These are phyloP conservation scores for Apiospora marii DNA, from an alignment of 2,329 filamentous ascomycete species.

Conservation along the genomic window DNA sequence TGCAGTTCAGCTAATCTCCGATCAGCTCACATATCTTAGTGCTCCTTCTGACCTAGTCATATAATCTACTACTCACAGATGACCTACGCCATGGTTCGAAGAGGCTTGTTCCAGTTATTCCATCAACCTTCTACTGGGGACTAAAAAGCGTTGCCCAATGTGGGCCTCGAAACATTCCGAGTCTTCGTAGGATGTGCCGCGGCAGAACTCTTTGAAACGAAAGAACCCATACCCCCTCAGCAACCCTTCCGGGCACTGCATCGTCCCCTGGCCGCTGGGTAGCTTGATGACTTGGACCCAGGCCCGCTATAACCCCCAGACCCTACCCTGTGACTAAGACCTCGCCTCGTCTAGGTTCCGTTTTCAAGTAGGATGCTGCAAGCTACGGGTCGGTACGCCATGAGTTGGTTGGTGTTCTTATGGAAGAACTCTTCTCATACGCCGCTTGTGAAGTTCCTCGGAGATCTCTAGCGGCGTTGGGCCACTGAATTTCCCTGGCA, in stretches of 20 bases:
- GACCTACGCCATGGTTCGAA: neutral
- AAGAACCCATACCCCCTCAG: neutral
- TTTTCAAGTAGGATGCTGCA: neutral
- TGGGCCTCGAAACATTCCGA: neutral
- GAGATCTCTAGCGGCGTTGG: neutral
- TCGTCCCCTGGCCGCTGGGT: neutral
- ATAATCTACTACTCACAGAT: neutral
- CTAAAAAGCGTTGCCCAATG: too few relatives aligned
- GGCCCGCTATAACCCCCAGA: too few relatives aligned
- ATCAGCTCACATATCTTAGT: neutral
- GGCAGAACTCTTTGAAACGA: neutral
- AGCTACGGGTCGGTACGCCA: neutral
- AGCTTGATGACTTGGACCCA: neutral
- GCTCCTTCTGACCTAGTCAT: neutral
- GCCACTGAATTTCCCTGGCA: neutral
- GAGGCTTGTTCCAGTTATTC: neutral
- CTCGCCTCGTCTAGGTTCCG: neutral
- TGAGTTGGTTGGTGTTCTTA: neutral
- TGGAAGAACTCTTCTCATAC: neutral
- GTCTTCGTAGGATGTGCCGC: neutral
- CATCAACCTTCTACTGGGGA: too few relatives aligned
- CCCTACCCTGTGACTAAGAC: neutral
- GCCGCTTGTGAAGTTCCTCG: neutral
- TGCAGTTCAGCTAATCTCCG: neutral
- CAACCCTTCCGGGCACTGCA: neutral